phyloP scores from a whole-genome alignment of 768 basidiomycete species.

The Scleroderma citrinum region DNA sequence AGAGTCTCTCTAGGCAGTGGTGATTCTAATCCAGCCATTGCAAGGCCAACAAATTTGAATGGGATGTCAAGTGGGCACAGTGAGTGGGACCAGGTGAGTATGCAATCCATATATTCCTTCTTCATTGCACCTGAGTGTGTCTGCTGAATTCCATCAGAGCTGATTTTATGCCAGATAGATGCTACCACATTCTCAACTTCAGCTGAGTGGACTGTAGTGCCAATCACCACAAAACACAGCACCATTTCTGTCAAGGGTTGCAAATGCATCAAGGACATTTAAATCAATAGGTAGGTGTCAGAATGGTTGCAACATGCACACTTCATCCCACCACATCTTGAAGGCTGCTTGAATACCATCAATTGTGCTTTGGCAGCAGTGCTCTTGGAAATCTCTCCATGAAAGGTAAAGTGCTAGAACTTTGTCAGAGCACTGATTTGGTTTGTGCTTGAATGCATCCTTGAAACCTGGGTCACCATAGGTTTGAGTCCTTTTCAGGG shows the following conservation, averaged over 20 bases:
- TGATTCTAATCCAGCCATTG: neutral
- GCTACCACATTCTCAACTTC: conserved; percentile 20
- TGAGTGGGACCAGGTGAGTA: neutral
- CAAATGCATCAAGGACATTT: neutral
- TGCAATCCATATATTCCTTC: neutral
- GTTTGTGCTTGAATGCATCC: neutral
- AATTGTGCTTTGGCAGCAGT: neutral
- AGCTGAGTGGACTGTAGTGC: conserved; percentile 15
- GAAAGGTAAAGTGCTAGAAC: neutral
- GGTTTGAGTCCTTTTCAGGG: neutral
- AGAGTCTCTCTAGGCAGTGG: neutral
- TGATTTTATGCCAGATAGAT: conserved; percentile 17
- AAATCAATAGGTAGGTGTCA: neutral
- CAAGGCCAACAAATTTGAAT: neutral
- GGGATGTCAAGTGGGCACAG: neutral
- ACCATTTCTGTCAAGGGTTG: conserved; percentile 16
- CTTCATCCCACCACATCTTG: conserved; percentile 1
- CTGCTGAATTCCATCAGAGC: conserved; percentile 14
- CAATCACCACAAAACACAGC: conserved; percentile 24
- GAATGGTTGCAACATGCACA: neutral
- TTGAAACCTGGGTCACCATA: neutral
- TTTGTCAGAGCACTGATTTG: neutral
- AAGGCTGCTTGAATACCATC: neutral
- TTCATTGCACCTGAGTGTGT: conserved; percentile 26
- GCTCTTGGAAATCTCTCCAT: conserved; percentile 1